These are phyloP conservation scores for Pythium apleroticum DNA, from an alignment of 352 stramenopile genomes.

Conservation along the genomic window DNA sequence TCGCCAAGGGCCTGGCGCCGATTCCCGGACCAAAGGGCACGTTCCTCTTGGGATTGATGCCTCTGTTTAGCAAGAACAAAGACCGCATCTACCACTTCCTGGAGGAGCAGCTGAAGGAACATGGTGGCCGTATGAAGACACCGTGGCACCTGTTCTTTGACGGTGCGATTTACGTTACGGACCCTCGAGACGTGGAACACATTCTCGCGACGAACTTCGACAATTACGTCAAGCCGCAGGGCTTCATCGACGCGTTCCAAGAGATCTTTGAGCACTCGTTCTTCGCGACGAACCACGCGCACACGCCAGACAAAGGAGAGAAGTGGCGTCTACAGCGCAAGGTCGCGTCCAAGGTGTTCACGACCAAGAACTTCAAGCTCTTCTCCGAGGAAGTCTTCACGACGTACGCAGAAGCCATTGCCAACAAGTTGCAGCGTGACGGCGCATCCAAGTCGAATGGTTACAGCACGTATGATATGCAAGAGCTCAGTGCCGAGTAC, in stretches of 20 bases:
- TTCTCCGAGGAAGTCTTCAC: conserved; percentile 51
- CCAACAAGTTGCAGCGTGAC: conserved; percentile 9
- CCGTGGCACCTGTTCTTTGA: conserved; percentile 71
- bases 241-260: conserved; percentile 62
- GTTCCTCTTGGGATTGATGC: conserved; percentile 57
- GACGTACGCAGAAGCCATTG: conserved; percentile 34
- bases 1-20: conserved; percentile 45
- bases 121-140: conserved; percentile 59
- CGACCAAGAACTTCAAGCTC: conserved; percentile 50
- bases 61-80: conserved; percentile 47
- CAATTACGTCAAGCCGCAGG: conserved; percentile 77
- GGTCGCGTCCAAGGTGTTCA: conserved; percentile 88
- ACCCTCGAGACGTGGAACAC: conserved; percentile 65
- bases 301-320: conserved; percentile 48
- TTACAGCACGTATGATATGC: conserved; percentile 42
- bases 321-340: conserved; percentile 80
- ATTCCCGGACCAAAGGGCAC: conserved; percentile 40
- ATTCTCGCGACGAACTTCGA: conserved; percentile 58
- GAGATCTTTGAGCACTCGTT: conserved; percentile 74
- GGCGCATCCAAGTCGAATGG: background rate
- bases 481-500: conserved; percentile 49
- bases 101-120: conserved; percentile 40
- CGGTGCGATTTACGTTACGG: conserved; percentile 58
- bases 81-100: conserved; percentile 61
- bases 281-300: conserved; percentile 67